phyloP scores from a whole-genome alignment of 1,139 yeast species.

The Hyphopichia khmerensis region DNA sequence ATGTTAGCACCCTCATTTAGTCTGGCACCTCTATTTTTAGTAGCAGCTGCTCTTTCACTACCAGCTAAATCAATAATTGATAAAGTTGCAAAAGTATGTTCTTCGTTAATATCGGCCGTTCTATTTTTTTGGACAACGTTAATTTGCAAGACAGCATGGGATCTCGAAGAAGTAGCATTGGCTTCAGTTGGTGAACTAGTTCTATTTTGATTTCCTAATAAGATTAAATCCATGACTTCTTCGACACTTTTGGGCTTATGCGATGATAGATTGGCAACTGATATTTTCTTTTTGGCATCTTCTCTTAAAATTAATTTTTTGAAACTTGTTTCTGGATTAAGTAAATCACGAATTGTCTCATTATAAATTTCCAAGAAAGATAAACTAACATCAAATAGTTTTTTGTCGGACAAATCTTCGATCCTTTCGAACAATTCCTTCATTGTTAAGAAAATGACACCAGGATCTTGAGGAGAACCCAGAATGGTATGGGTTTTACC shows the following conservation, averaged over 20 bases:
- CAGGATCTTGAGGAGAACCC: conserved; percentile 75
- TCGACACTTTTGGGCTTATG: conserved; percentile 66
- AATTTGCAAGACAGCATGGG: conserved; percentile 89
- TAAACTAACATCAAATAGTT: conserved; percentile 58
- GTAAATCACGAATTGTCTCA: conserved; percentile 79
- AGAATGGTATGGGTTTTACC: conserved; percentile 94
- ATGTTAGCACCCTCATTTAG: conserved; percentile 91
- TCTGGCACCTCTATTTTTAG: conserved; percentile 77
- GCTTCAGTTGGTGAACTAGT: conserved; percentile 90
- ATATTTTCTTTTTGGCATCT: conserved; percentile 63
- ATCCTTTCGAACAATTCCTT: conserved; percentile 67
- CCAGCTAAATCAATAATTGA: conserved; percentile 93
- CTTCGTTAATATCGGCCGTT: conserved; percentile 63
- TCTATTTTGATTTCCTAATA: conserved; percentile 70
- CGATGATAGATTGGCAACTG: conserved; percentile 71
- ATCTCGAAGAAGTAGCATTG: conserved; percentile 83
- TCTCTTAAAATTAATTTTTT: conserved; percentile 63
- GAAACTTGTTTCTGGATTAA: conserved; percentile 52
- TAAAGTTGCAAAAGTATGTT: conserved; percentile 73
- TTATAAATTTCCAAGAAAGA: conserved; percentile 88
- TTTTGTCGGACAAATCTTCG: conserved; percentile 53
- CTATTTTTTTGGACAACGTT: conserved; percentile 64
- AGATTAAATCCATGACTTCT: conserved; percentile 78
- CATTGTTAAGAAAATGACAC: conserved; percentile 78
- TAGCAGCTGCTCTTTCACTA: conserved; percentile 89